Evolutionary conservation across 192 early-diverging fungal genomes (phyloP), one percentile per base, ranked within the genome.

Genomic region (Dissophora ornata): DNA sequence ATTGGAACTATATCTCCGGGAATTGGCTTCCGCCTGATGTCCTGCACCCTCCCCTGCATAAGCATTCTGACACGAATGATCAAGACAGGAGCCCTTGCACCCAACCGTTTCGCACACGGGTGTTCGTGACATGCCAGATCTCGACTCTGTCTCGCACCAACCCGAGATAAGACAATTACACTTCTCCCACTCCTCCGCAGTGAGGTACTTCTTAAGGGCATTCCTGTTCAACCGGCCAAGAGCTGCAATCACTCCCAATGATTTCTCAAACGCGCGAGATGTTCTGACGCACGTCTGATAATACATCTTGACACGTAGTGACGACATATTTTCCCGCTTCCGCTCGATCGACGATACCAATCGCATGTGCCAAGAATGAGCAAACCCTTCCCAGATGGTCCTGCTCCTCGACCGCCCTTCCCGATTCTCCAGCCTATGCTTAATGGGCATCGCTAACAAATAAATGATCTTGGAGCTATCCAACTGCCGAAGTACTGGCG

Each of bases 401-500:
- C 78, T 48, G n/a, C 63, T 60, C 40, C 63, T 41, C 1, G 67
- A 47, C 13, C 78, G 55, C 15, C 59, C 63, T 22, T 50, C 26
- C 12, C 78, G 57, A 32, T 71, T 68, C 32, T 69, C 63, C 28
- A 71, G 38, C 1, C 68, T 55, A 33, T 71, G 78, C 33, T 69
- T 69, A 32, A 80, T 69, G 1, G 78, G 78, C 69, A 67, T 80
- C 1, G 78, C 78, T 28, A 80, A 50, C 24, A 80, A 58, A 32
- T 69, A 67, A 32, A 71, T 71, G 18, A 80, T 45, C 21, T 67
- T 71, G 19, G 62, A 64, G 38, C 62, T 67, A 21, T 80, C 69
- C 21, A 71, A 21, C 9, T 80, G 78, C 10, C 57, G 38, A 33
- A 80, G 56, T 0, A 66, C 29, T 16, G 54, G 19, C 4, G 78